Conservation (phyloP, 306 rosid genomes). For the Citrullus colocynthis region DNA sequence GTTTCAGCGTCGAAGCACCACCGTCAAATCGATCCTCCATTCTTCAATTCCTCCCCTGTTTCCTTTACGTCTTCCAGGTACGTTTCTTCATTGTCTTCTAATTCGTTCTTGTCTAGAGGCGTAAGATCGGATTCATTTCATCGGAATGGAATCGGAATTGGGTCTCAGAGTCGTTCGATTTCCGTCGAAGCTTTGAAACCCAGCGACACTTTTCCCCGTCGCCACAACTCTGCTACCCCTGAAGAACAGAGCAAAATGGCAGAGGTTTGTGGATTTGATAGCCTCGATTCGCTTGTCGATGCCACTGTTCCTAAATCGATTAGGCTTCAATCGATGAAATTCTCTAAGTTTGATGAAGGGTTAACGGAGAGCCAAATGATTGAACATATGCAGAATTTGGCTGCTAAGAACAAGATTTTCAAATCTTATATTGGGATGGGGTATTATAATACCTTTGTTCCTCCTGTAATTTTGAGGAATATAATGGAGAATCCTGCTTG, state of each 20-base stretch:
- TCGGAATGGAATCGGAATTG: constrained; percentile 21
- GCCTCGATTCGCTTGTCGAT: constrained; percentile 59
- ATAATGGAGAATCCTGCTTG: constrained; percentile 97
- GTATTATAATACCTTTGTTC: constrained; percentile 80
- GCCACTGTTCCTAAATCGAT: constrained; percentile 94
- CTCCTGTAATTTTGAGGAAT: constrained; percentile 91
- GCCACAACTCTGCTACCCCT: constrained; percentile 93
- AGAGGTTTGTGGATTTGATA: constrained; percentile 35
- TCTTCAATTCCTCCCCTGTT: constrained; percentile 35
- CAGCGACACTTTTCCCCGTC: constrained; percentile 84
- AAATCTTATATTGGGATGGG: constrained; percentile 92
- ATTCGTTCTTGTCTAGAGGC: constrained; percentile 24
- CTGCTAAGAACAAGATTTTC: constrained; percentile 66
- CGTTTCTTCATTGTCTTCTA: constrained; percentile 53
- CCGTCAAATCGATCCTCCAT: constrained; percentile 39
- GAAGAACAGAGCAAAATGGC: constrained; percentile 84
- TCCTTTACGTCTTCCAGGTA: constrained; percentile 50
- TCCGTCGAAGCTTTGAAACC: constrained; percentile 71
- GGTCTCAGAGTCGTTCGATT: constrained; percentile 56
- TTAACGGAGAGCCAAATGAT: constrained; percentile 84
- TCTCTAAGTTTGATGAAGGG: constrained; percentile 72
- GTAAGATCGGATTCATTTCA: constrained; percentile 23
- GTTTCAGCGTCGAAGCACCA: constrained; percentile 60
- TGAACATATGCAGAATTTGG: constrained; percentile 70
- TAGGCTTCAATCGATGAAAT: constrained; percentile 50